Evolutionary conservation across 2,329 filamentous ascomycete species (phyloP), one percentile per base, ranked within the genome.

Genomic region (Aspergillus nomiae): DNA sequence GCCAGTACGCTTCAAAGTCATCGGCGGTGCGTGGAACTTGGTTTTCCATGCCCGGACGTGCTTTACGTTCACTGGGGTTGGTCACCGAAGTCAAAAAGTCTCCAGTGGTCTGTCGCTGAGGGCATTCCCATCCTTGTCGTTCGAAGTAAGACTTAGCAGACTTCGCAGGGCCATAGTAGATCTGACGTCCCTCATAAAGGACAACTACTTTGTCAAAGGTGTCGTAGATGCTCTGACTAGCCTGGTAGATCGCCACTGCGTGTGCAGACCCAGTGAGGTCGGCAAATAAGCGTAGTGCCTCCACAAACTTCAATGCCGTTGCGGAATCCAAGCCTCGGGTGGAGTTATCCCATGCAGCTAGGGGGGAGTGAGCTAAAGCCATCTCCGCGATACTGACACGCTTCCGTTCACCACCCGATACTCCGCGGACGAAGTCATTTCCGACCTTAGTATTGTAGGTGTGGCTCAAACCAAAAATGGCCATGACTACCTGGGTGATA

Each of bases 121-220:
- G 88, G 65, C 89, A 91, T 36, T 83, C 73, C 83, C 87, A 92
- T 21, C 90, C 90, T 73, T 89, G 84, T 3, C 82, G 78, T 69
- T 90, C 86, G 63, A 93, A 92, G 76, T 86, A 92, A 0, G 70
- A 72, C 65, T 85, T 87, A 0, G 90, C 90, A 1, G 80, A 74
- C 2, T 70, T 70, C 0, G 86, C 84, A 0, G 85, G 83, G 0
- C 91, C 91, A 66, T 88, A 92, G 79, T 87, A 94, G 69, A 94
- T 92, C 71, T 92, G 85, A 0, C 87, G 84, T 0, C 90, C 90
- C 67, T 92, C 88, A 70, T 92, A 91, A 0, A 92, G 80, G 0
- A 93, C 86, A 0, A 86, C 81, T 0, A 85, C 85, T 72, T 91
- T 92, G 74, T 92, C 89, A 66, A 92, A 92, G 11, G 86, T 53